Base-by-base conservation (phyloP, 805 yeast genomes). In the Wilhelminamyces savonicus region DNA sequence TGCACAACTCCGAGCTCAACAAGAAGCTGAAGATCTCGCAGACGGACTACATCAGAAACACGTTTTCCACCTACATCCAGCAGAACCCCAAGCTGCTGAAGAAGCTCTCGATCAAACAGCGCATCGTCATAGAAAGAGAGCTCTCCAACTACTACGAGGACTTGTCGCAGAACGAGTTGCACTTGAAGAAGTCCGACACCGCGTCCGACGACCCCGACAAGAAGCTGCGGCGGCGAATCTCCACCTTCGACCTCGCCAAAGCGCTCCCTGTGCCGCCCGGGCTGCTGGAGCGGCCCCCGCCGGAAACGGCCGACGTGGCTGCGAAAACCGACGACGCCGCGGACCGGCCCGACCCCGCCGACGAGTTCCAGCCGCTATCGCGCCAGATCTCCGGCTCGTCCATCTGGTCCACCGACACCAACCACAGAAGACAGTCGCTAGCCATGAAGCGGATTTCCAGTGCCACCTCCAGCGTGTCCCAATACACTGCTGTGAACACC, bases 1-100 rank as follows among this genome's bases (percentile, higher is more conserved):
- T 84, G 22, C 86, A 84, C 56, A 78, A 78, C 34, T 45, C 52
- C 5, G 69, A 59, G 38, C 46, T 64, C 11, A 54, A 50, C 38
- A 56, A 50, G 33, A 60, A 56, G 34, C 51, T 59, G 21, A 59
- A 55, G 36, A 64, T 64, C 27, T 54, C 59, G 26, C 67, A 63
- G 40, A 40, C 50, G 11, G 70, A 63, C 42, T 65, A 62, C 39
- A 59, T 64, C 34, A 48, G 49, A 24, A 64, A 64, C 46, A 64
- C 70, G 13, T 57, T 62, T 41, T 40, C 58, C 19, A 63, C 71
- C 15, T 64, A 62, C 35, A 43, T 59, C 20, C 62, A 58, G 34
- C 67, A 61, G 33, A 54, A 52, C 37, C 48, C 54, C 5, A 50
- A 48, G 32, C 36, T 39, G 16, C 38, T 43, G 30, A 51, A 46